Base-by-base conservation (phyloP, 2,329 filamentous ascomycete species). In the Xylariaceae sp. region DNA sequence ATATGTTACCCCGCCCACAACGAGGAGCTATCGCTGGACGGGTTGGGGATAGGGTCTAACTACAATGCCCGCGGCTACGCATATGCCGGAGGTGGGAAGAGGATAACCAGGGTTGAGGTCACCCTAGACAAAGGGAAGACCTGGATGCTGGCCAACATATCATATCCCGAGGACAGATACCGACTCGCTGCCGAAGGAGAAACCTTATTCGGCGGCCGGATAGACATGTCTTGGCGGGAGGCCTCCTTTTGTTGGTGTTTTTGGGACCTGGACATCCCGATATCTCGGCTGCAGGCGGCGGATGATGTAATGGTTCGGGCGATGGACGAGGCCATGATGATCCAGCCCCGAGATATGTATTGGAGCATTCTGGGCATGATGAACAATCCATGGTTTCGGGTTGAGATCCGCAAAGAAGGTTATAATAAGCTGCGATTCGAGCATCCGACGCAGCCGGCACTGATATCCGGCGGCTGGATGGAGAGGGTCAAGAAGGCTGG, bases 331-430 rank as follows among this genome's bases (percentile, higher is more conserved):
- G 81, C 86, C 51, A 86, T 96, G 82, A 89, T 88, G 70, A 76
- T 89, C 0, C 90, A 95, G 68, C 92, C 92, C 4, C 80, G 89
- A 57, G 92, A 96, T 65, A 94, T 96, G 89, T 96, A 96, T 72
- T 96, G 92, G 92, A 91, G 84, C 56, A 90, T 95, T 2, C 74
- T 96, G 37, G 91, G 92, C 0, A 96, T 96, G 92, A 96, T 96
- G 92, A 96, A 96, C 72, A 96, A 96, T 63, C 88, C 89, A 0
- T 96, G 92, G 92, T 96, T 87, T 69, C 80, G 92, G 5, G 80
- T 96, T 1, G 82, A 85, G 1, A 87, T 96, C 51, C 81, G 83
- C 49, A 85, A 84, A 52, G 85, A 92, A 55, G 77, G 76, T 0
- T 76, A 81, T 15, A 71, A 67, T n/a, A 71, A 67, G 7, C 71